Evolutionary conservation across 2,329 filamentous ascomycete genomes (phyloP).

Genomic region (Stagonosporopsis chrysanthemi): DNA sequence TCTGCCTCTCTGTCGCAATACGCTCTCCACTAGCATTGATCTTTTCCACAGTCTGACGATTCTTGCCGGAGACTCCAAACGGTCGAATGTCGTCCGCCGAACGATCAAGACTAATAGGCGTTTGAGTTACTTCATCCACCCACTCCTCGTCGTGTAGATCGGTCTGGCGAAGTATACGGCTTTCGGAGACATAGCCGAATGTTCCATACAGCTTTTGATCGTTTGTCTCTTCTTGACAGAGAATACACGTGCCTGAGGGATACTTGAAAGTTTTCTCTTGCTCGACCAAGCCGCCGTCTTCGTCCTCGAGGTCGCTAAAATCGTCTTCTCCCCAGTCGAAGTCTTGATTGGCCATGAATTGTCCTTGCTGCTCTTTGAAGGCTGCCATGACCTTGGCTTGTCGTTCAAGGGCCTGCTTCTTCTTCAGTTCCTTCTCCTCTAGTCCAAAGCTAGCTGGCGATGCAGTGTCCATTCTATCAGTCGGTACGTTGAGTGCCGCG

Average conservation of each 20-base stretch:
- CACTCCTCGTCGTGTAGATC: constrained; percentile 82
- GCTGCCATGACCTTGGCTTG: constrained; percentile 97
- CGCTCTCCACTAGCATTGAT: constrained; percentile 74
- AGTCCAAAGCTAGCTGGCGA: constrained; percentile 73
- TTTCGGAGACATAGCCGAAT: constrained; percentile 88
- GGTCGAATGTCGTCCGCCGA: constrained; percentile 84
- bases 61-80: constrained; percentile 90
- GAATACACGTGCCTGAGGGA: constrained; percentile 88
- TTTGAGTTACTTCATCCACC: constrained; percentile 80
- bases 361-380: constrained; percentile 97
- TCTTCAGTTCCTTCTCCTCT: constrained; percentile 80
- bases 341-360: constrained; percentile 87
- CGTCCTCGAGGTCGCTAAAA: constrained; percentile 76
- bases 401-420: constrained; percentile 85
- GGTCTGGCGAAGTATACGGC: constrained; percentile 85
- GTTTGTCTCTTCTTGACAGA: constrained; percentile 95
- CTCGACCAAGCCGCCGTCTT: constrained; percentile 63
- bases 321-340: constrained; percentile 89
- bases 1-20: constrained; percentile 77
- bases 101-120: constrained; percentile 81
- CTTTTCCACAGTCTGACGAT: constrained; percentile 78
- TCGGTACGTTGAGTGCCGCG: constrained; percentile 64
- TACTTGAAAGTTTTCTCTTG: constrained; percentile 86
- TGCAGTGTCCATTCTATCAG: constrained; percentile 80
- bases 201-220: constrained; percentile 90